A percentile compares a stretch with the other conserved stretches of the same genome.
These are phyloP conservation scores for Nannizzia gypsea DNA, from an alignment of 2,329 filamentous ascomycete species.

Conservation along the genomic window DNA sequence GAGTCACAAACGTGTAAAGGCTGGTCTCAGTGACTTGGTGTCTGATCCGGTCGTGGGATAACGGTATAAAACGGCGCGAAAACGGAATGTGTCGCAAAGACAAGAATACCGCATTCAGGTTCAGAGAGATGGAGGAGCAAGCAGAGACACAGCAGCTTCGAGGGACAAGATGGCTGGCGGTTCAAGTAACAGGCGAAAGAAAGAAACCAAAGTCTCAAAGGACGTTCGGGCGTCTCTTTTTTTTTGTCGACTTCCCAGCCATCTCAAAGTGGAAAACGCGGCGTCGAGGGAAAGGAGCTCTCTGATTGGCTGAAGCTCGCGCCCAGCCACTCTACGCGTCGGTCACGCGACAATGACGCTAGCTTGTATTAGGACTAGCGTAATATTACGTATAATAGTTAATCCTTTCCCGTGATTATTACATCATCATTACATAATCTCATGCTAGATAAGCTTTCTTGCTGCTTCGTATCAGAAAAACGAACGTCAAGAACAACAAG, in stretches of 20 bases:
- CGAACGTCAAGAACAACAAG: background rate
- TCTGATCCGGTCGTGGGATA: background rate
- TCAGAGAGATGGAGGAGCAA: background rate
- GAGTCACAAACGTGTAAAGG: background rate
- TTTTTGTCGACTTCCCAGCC: background rate
- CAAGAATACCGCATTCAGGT: background rate
- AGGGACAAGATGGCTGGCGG: background rate
- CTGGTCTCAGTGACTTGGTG: background rate
- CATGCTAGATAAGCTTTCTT: background rate
- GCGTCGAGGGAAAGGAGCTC: background rate
- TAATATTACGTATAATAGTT: background rate
- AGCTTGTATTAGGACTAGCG: background rate
- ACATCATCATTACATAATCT: constrained; percentile 5
- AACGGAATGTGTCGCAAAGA: background rate
- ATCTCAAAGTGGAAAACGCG: constrained; percentile 5
- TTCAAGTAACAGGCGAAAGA: background rate
- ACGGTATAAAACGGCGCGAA: background rate
- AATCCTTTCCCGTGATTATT: background rate
- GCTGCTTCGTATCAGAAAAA: background rate
- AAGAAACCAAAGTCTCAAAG: background rate
- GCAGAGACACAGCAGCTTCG: background rate
- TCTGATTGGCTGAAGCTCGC: background rate
- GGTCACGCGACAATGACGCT: background rate
- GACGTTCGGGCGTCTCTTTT: too few relatives aligned
- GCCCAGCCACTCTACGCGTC: constrained; percentile 3